These are phyloP conservation scores for Pichia sp. DNA, from an alignment of 1,139 yeast genomes.

Conservation along the genomic window DNA sequence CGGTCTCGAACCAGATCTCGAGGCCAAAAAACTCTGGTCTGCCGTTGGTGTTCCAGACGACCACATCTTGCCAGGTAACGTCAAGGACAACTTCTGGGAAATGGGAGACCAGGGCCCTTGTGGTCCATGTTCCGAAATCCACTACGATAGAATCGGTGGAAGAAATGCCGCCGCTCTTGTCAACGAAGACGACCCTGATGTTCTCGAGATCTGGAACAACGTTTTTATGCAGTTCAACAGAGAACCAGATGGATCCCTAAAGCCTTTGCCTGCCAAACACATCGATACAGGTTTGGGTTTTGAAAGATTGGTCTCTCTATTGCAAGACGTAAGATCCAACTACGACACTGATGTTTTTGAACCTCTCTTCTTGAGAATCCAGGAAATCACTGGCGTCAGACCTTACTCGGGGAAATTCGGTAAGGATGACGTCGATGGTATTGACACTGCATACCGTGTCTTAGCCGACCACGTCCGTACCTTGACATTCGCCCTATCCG, in stretches of 20 bases:
- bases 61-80: conserved; percentile 88
- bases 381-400: conserved; percentile 89
- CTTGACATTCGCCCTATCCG: conserved; percentile 89
- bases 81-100: conserved; percentile 96
- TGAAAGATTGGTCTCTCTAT: conserved; percentile 90
- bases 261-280: conserved; percentile 85
- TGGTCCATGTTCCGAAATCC: conserved; percentile 98
- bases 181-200: conserved; percentile 96
- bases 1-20: conserved; percentile 91
- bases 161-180: conserved; percentile 89
- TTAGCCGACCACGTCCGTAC: conserved; percentile 98
- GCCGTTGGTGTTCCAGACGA: conserved; percentile 85
- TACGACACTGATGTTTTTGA: conserved; percentile 96
- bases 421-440: conserved; percentile 84
- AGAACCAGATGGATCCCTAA: conserved; percentile 80
- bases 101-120: conserved; percentile 99
- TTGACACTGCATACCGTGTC: conserved; percentile 97
- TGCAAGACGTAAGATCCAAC: conserved; percentile 86
- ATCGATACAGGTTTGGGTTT: conserved; percentile 98
- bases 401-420: conserved; percentile 92
- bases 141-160: conserved; percentile 96
- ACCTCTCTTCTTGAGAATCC: conserved; percentile 79
- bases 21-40: conserved; percentile 85
- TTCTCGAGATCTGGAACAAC: conserved; percentile 94
- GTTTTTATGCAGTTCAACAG: conserved; percentile 96